Base-by-base conservation (phyloP, 2,329 filamentous ascomycete genomes). In the Mycocentrospora acerina region DNA sequence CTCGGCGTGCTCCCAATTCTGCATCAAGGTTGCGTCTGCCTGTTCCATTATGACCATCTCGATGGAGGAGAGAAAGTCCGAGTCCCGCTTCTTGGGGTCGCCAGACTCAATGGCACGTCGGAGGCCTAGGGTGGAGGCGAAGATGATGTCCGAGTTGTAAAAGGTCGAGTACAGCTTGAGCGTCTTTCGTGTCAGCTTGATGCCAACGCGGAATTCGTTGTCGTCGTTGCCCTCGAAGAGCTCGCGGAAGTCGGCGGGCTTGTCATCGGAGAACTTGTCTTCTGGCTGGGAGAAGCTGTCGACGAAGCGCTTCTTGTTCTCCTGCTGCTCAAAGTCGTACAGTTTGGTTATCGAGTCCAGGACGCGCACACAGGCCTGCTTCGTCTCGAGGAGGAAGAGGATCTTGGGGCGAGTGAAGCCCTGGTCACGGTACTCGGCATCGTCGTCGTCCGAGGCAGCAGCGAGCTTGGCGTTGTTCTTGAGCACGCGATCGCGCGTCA, bases 1-100 rank as follows among this genome's bases (percentile, higher is more conserved):
- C 65, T 94, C 88, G 44, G 96, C 81, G 62, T 98, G 91, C 59
- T 96, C 90, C 90, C 91, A 97, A 66, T 95, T 97, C 67, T 98
- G 93, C 90, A 96, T 96, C 7, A 95, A 80, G 28, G 96, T 79
- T 0, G 90, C 90, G 67, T 97, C 90, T 10, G 89, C 86, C 68
- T 97, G 90, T 65, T 98, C 93, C 44, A 95, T 77, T 31, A 97
- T 77, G 22, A 93, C 83, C 35, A 98, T 70, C 69, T 98, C 93
- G 56, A 98, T 88, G 1, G 91, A 97, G 40, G 87, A 91, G 11
- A 98, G 76, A 63, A 95, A 98, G 67, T 98, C 93, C 55, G 81
- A 83, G 64, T 97, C 91, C 63, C 85, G 85, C 44, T 74, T 77
- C 52, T 72, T 77, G 37, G 60, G 52, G 59, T 88, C 86, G 32